Conservation (phyloP, 1,284 basidiomycete genomes). For the Puccinia polysora region DNA sequence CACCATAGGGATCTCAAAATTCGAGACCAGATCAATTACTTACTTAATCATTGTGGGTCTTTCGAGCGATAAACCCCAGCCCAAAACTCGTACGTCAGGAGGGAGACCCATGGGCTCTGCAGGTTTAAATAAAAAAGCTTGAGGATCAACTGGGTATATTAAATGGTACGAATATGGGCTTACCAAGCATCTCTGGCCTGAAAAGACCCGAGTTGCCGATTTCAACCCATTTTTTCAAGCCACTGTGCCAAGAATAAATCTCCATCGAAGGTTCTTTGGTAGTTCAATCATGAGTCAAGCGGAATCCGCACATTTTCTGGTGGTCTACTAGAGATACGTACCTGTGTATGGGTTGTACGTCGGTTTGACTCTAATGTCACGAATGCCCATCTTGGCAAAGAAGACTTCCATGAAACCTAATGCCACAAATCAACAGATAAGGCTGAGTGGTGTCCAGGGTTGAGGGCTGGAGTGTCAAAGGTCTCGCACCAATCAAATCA, state of each 20-base stretch:
- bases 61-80: conserved; percentile 93
- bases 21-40: too few species aligned
- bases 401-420: conserved; percentile 95
- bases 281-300: too few species aligned
- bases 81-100: conserved; percentile 90
- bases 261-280: conserved; percentile 80
- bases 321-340: too few species aligned
- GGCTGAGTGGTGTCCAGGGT: too few species aligned
- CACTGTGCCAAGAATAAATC: conserved; percentile 97
- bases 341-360: conserved; percentile 54
- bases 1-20: too few species aligned
- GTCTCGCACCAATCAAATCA: conserved; percentile 86
- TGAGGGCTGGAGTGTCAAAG: too few species aligned
- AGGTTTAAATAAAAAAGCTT: neutral
- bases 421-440: too few species aligned
- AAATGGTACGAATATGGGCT: neutral
- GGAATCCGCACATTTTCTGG: too few species aligned
- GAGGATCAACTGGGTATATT: too few species aligned
- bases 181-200: conserved; percentile 87
- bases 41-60: conserved; percentile 99
- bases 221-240: conserved; percentile 93
- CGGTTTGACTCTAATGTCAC: conserved; percentile 54
- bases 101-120: conserved; percentile 94
- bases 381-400: conserved; percentile 89
- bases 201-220: conserved; percentile 92